Conservation (phyloP, 768 basidiomycete genomes). For the Leccinum disarticulatum region DNA sequence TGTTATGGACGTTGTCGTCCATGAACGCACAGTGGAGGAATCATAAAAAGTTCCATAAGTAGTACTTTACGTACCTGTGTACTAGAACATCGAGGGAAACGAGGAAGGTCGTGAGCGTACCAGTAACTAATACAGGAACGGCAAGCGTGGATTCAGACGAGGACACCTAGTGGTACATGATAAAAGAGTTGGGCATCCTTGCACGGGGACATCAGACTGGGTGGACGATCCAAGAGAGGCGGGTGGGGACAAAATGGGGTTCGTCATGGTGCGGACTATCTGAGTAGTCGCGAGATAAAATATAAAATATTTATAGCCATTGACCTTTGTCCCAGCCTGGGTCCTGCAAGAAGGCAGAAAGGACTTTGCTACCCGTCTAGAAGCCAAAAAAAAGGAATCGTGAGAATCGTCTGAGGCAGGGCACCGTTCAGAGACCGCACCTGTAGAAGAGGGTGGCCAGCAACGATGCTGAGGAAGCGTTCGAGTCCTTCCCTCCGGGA, state of each 20-base stretch:
- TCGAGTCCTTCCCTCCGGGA: constrained; percentile 88
- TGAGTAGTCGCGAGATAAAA: neutral
- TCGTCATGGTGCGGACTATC: neutral
- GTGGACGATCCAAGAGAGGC: constrained; percentile 1
- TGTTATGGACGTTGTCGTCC: constrained; percentile 74
- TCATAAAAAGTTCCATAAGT: constrained; percentile 11
- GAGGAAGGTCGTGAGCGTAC: constrained; percentile 14
- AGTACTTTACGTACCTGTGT: constrained; percentile 15
- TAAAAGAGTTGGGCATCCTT: constrained; percentile 14
- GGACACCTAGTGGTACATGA: constrained; percentile 23
- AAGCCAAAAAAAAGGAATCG: neutral
- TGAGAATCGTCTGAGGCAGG: constrained; percentile 6
- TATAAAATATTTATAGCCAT: constrained; percentile 54
- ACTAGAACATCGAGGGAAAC: constrained; percentile 4
- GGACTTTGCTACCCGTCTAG: constrained; percentile 95
- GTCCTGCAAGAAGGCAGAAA: constrained; percentile 93
- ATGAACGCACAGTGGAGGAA: constrained; percentile 40
- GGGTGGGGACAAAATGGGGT: neutral
- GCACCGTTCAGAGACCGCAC: constrained; percentile 41
- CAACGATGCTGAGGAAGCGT: constrained; percentile 92
- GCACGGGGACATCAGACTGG: constrained; percentile 1
- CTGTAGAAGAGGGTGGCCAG: constrained; percentile 95
- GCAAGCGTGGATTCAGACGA: constrained; percentile 8
- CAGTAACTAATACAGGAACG: constrained; percentile 25
- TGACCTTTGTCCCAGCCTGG: constrained; percentile 86